Evolutionary conservation across 2,329 filamentous ascomycete species (phyloP).

Genomic region (Colletotrichum salicis): DNA sequence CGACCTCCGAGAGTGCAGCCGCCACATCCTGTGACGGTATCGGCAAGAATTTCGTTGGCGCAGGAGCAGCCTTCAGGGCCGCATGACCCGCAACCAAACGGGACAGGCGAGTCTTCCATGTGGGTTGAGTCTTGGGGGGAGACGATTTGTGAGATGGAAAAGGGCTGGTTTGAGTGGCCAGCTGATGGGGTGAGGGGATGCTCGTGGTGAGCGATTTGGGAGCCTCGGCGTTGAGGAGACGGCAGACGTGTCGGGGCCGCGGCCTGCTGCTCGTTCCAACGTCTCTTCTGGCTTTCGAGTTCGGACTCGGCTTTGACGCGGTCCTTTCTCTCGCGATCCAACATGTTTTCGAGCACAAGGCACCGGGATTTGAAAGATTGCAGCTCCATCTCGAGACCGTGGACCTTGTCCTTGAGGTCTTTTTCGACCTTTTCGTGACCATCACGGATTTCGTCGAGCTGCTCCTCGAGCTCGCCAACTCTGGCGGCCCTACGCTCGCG

Average conservation of each 20-base stretch:
- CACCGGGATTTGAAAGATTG: constrained; percentile 73
- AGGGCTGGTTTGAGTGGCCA: constrained; percentile 52
- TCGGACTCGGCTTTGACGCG: constrained; percentile 56
- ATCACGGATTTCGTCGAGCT: constrained; percentile 70
- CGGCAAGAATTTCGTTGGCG: constrained; percentile 67
- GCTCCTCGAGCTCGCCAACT: constrained; percentile 79
- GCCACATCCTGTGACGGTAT: constrained; percentile 68
- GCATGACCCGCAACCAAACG: constrained; percentile 67
- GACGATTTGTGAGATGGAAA: constrained; percentile 68
- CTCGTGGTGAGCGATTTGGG: constrained; percentile 30
- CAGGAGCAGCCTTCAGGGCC: constrained; percentile 65
- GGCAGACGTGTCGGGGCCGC: constrained; percentile 39
- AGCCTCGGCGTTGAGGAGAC: constrained; percentile 29
- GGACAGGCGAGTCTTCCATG: constrained; percentile 45
- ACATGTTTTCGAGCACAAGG: constrained; percentile 70
- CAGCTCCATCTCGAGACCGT: constrained; percentile 71
- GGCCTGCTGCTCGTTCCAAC: constrained; percentile 26
- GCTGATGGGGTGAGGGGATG: constrained; percentile 42
- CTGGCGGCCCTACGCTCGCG: constrained; percentile 86
- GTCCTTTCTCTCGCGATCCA: constrained; percentile 67
- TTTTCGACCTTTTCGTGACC: constrained; percentile 66
- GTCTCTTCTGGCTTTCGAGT: constrained; percentile 43
- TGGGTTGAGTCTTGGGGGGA: constrained; percentile 60
- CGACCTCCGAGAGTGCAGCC: constrained; percentile 71
- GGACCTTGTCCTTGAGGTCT: constrained; percentile 67